These are phyloP conservation scores for Starmerella apis DNA, from an alignment of 805 yeast genomes.

Conservation along the genomic window DNA sequence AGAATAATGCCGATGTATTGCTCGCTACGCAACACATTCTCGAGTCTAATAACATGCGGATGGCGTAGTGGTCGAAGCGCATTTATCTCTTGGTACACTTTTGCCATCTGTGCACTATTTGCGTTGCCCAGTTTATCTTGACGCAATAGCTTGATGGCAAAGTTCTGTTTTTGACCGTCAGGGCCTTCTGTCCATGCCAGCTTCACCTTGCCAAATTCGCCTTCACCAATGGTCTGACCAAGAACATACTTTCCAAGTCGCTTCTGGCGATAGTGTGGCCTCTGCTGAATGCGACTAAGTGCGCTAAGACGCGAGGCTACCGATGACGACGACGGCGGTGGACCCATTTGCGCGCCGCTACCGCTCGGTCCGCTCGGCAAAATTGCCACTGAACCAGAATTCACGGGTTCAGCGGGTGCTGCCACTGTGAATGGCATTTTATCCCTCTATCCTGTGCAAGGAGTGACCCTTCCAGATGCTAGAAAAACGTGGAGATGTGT, in stretches of 20 bases:
- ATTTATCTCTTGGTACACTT: conserved; percentile 86
- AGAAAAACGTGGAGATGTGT: background rate
- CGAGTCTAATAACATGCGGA: conserved; percentile 85
- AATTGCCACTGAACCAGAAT: background rate
- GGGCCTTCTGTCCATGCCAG: conserved; percentile 91
- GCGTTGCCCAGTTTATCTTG: conserved; percentile 71
- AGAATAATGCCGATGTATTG: conserved; percentile 92
- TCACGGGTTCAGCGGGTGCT: conserved; percentile 1
- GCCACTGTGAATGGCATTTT: conserved; percentile 7
- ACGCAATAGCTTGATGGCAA: conserved; percentile 85
- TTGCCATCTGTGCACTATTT: conserved; percentile 74
- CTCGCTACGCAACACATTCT: conserved; percentile 87
- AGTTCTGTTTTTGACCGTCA: conserved; percentile 47
- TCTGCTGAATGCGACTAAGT: conserved; percentile 23
- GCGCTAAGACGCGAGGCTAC: conserved; percentile 21
- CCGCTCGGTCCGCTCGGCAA: conserved; percentile 1
- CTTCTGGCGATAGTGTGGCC: conserved; percentile 23
- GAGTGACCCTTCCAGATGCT: background rate
- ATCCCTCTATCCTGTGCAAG: background rate
- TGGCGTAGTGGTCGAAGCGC: conserved; percentile 70
- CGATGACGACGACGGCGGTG: conserved; percentile 12
- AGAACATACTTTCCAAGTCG: conserved; percentile 83
- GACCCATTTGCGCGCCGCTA: conserved; percentile 1
- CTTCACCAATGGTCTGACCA: conserved; percentile 93
- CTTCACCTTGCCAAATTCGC: conserved; percentile 96